phyloP scores from a whole-genome alignment of 2,329 filamentous ascomycete genomes.

The Periconia macrospinosa region DNA sequence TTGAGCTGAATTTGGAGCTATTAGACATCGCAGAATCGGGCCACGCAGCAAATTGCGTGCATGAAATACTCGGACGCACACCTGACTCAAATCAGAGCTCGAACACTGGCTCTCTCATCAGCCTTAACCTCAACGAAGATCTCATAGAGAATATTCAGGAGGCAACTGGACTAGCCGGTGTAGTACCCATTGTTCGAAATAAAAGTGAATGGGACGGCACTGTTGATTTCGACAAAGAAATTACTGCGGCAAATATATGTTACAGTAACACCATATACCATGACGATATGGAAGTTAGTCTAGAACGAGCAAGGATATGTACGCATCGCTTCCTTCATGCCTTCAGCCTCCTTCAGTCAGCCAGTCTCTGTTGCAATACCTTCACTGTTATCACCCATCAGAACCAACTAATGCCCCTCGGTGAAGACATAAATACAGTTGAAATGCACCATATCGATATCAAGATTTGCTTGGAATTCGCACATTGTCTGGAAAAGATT shows the following conservation, averaged over 20 bases:
- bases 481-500: background rate
- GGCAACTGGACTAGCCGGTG: conserved; percentile 1
- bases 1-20: background rate
- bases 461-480: background rate
- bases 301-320: background rate
- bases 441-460: background rate
- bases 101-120: background rate
- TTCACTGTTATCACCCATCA: background rate
- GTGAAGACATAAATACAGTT: background rate
- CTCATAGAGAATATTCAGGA: background rate
- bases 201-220: background rate
- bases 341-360: background rate
- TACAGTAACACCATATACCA: background rate
- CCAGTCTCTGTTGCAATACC: background rate
- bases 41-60: background rate
- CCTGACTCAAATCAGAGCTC: background rate
- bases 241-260: background rate
- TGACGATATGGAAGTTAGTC: background rate
- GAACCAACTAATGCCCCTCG: background rate
- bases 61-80: background rate
- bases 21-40: background rate
- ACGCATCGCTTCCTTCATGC: background rate
- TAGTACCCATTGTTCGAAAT: background rate
- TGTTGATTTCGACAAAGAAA: background rate
- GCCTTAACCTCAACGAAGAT: background rate